phyloP scores from a whole-genome alignment of 495 filamentous ascomycete species.

The Trichocladium uniseriatum region DNA sequence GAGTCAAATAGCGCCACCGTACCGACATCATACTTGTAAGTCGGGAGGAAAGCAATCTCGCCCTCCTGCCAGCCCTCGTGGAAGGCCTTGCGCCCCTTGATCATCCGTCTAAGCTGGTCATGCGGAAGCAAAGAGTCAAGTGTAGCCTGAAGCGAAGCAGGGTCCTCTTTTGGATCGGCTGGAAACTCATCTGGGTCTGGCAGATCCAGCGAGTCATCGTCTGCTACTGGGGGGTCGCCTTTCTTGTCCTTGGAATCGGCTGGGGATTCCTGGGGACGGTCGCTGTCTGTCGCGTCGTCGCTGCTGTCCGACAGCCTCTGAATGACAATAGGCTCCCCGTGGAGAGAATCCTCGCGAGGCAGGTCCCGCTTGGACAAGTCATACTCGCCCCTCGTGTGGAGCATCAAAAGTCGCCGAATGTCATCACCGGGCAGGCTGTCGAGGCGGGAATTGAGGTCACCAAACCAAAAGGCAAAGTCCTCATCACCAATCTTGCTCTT shows the following conservation, averaged over 20 bases:
- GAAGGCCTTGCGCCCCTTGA: conserved; percentile 65
- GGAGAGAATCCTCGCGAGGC: conserved; percentile 26
- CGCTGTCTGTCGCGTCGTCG: conserved; percentile 16
- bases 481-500: conserved; percentile 74
- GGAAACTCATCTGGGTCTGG: conserved; percentile 49
- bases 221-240: conserved; percentile 23
- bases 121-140: conserved; percentile 78
- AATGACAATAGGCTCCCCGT: conserved; percentile 37
- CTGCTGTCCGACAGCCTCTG: conserved; percentile 25
- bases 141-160: conserved; percentile 65
- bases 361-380: conserved; percentile 38
- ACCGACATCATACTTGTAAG: conserved; percentile 96
- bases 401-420: conserved; percentile 72
- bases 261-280: no score
- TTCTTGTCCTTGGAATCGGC: conserved; percentile 7
- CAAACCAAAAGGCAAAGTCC: conserved; percentile 93
- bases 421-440: conserved; percentile 84
- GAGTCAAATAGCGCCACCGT: conserved; percentile 88
- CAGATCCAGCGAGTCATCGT: conserved; percentile 32
- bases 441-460: conserved; percentile 91
- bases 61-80: conserved; percentile 91
- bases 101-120: conserved; percentile 74
- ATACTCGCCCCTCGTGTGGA: conserved; percentile 74
- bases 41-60: conserved; percentile 77
- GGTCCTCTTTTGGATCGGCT: conserved; percentile 42